Evolutionary conservation across 2,329 filamentous ascomycete genomes (phyloP), one percentile per base, ranked within the genome.

Genomic region (Xylariaceae sp.): DNA sequence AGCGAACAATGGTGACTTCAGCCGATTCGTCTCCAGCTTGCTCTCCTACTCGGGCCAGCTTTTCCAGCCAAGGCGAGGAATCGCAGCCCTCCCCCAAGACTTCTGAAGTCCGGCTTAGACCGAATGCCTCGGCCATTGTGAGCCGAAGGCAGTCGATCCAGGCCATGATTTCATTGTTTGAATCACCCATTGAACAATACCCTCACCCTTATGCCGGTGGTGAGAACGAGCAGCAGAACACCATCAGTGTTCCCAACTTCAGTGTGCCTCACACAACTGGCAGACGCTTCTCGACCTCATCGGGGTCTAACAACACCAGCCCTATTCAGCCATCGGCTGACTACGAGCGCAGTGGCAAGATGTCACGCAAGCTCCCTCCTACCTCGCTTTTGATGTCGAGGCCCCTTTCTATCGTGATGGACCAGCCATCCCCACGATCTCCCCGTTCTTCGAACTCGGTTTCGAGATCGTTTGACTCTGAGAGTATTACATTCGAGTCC

Each of bases 1-100:
- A 86, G 68, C 77, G 82, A 59, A 87, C 85, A 2, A 73, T 83
- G 30, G 68, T 85, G 6, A 86, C 84, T 1, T 86, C 84, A 0
- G 77, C 80, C 15, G 78, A 76, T 35, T 85, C 83, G 0, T 86
- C 84, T 0, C 81, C 82, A 2, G 76, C 81, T 13, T 78, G 75
- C 58, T 87, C 84, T 1, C 84, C 85, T 0, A 78, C 77, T 0
- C 74, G 78, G 10, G 80, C 82, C 42, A 82, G 75, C 56, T 84
- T 84, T 58, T 73, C 72, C 13, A 75, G 72, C 57, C 68, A 73
- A n/a, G 57, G 57, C 6, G 73, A 75, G 3, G 75, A 77, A 58
- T 64, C 18, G 57, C 66, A 53, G 59, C 57, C 42, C 50, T 65
- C 66, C 11, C 57, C 69, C 15, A 58, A 57, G 49, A 53, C 56